A percentile compares a stretch with the other conserved stretches of the same genome.
These are phyloP conservation scores for Trichoderma citrinoviride DNA, from an alignment of 2,329 filamentous ascomycete species.

Conservation along the genomic window DNA sequence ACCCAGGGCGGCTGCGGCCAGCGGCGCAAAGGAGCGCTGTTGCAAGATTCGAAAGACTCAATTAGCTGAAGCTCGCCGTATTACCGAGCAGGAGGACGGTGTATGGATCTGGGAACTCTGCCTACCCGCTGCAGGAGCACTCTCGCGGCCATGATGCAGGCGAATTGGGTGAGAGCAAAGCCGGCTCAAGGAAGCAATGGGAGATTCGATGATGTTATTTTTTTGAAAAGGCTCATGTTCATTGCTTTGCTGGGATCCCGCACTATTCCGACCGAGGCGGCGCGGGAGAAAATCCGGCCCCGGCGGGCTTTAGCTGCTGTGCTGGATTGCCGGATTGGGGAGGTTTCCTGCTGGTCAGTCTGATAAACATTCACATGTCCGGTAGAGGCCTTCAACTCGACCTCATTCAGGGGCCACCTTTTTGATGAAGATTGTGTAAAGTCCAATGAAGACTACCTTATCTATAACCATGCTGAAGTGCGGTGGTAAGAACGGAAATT, in stretches of 20 bases:
- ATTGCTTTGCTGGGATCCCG: slow-evolving; percentile 18
- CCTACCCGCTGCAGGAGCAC: slow-evolving; percentile 57
- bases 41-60: slow-evolving; percentile 27
- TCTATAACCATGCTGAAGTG: too few species aligned
- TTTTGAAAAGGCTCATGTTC: slow-evolving; percentile 22
- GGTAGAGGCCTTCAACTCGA: too few species aligned
- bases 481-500: too few species aligned
- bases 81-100: slow-evolving; percentile 19
- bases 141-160: slow-evolving; percentile 58
- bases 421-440: too few species aligned
- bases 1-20: slow-evolving; percentile 52
- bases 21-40: slow-evolving; percentile 53
- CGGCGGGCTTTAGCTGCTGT: neutral
- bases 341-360: neutral
- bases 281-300: slow-evolving; percentile 20
- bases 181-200: neutral
- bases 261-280: slow-evolving; percentile 10
- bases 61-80: slow-evolving; percentile 30
- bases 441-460: too few species aligned
- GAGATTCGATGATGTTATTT: slow-evolving; percentile 26
- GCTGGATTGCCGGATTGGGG: slow-evolving; percentile 1
- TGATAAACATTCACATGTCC: too few species aligned
- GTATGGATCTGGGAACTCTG: neutral
- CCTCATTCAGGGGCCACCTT: too few species aligned
- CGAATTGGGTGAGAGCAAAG: slow-evolving; percentile 42